These are phyloP conservation scores for Podospora appendiculata DNA, from an alignment of 495 filamentous ascomycete species.

Conservation along the genomic window DNA sequence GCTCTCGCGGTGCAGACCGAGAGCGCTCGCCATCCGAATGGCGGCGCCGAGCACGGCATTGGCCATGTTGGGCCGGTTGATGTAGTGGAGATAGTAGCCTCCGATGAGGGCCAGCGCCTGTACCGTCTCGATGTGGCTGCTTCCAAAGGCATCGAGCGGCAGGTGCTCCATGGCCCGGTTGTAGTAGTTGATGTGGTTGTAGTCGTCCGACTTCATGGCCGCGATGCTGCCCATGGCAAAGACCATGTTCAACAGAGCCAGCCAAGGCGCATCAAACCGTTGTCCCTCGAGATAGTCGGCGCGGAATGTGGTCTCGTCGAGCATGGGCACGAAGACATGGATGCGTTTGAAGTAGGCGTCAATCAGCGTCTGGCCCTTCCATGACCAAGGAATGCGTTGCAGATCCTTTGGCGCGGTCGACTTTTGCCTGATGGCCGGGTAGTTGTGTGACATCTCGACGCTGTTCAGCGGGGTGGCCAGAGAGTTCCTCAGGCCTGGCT, in stretches of 20 bases:
- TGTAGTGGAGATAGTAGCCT: conserved; percentile 74
- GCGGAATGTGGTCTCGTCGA: conserved; percentile 69
- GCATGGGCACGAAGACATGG: conserved; percentile 67
- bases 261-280: conserved; percentile 64
- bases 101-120: conserved; percentile 65
- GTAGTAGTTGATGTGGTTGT: conserved; percentile 66
- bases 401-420: conserved; percentile 37
- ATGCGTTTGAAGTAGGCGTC: conserved; percentile 73
- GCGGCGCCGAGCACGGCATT: conserved; percentile 59
- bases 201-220: conserved; percentile 60
- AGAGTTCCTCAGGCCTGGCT: conserved; percentile 53
- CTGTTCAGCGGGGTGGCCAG: conserved; percentile 45
- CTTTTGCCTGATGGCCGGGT: conserved; percentile 42
- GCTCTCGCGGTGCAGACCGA: conserved; percentile 71
- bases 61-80: conserved; percentile 71
- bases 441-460: conserved; percentile 38
- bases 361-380: conserved; percentile 55
- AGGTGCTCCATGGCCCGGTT: conserved; percentile 61
- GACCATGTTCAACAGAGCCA: conserved; percentile 72
- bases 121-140: conserved; percentile 61
- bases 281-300: conserved; percentile 61
- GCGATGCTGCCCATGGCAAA: conserved; percentile 72
- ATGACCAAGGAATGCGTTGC: conserved; percentile 49
- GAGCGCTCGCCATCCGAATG: conserved; percentile 60
- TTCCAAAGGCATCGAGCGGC: conserved; percentile 58